Conservation (phyloP, 805 yeast genomes). For the Candida boidinii region DNA sequence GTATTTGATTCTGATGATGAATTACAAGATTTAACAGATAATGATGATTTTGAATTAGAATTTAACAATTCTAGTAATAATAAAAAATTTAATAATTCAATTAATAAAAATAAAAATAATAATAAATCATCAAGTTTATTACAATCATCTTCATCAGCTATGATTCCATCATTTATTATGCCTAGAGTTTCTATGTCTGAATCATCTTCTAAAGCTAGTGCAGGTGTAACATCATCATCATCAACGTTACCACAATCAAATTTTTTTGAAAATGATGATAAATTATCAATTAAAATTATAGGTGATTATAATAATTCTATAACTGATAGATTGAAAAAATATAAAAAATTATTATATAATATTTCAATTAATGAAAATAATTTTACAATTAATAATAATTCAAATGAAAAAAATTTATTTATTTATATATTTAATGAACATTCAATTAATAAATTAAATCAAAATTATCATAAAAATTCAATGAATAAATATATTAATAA, state of each 20-base stretch:
- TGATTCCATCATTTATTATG: slow-evolving; percentile 28
- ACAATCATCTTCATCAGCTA: slow-evolving; percentile 19
- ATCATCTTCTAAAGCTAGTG: background rate
- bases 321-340: slow-evolving; percentile 15
- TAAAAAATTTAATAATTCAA: background rate
- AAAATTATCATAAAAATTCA: too few species aligned
- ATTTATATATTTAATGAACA: too few species aligned
- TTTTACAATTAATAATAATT: too few species aligned
- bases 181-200: slow-evolving; percentile 24
- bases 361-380: too few species aligned
- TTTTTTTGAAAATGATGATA: background rate
- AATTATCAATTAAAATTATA: slow-evolving; percentile 18
- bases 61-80: background rate
- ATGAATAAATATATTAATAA: too few species aligned
- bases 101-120: background rate
- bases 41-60: slow-evolving; percentile 2
- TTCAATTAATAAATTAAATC: too few species aligned
- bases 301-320: slow-evolving; percentile 16
- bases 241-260: background rate
- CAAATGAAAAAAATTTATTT: too few species aligned
- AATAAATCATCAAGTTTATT: slow-evolving; percentile 1
- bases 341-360: slow-evolving; percentile 20
- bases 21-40: slow-evolving; percentile 15
- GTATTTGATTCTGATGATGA: slow-evolving; percentile 15
- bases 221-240: background rate